These are phyloP conservation scores for Coelastrella sp. DNA, from an alignment of 139 green algal species.

Conservation along the genomic window DNA sequence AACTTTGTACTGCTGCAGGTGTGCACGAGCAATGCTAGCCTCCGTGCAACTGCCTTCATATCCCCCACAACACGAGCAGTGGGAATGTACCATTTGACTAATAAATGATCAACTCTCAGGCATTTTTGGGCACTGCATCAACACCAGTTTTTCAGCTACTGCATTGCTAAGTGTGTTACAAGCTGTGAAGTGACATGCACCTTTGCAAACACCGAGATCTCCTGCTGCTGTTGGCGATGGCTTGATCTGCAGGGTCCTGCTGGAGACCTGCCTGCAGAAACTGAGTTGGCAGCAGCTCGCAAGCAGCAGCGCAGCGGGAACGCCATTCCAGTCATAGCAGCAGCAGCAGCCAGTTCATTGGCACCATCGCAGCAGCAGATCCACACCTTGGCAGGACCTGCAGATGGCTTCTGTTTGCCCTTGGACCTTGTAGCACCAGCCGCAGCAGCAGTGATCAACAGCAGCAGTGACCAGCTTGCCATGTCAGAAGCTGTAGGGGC, in stretches of 20 bases:
- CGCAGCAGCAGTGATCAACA: neutral
- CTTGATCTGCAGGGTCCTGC: constrained; percentile 28
- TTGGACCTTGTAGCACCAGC: constrained; percentile 44
- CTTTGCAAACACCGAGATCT: no score
- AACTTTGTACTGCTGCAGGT: constrained; percentile 82
- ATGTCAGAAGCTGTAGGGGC: constrained; percentile 3
- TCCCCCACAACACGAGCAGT: neutral
- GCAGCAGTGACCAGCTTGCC: neutral
- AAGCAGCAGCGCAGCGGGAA: constrained; percentile 72
- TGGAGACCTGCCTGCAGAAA: constrained; percentile 35
- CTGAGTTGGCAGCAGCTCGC: constrained; percentile 49
- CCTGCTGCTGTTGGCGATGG: neutral
- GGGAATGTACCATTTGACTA: no score
- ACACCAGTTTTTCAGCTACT: no score
- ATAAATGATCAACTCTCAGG: no score
- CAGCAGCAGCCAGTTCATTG: constrained; percentile 1
- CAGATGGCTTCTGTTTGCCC: constrained; percentile 50
- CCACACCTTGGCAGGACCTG: constrained; percentile 51
- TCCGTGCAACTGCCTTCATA: neutral
- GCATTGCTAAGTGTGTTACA: no score
- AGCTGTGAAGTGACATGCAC: no score
- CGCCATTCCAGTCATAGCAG: constrained; percentile 71
- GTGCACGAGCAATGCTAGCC: neutral
- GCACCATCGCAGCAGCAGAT: constrained; percentile 43
- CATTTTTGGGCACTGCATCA: no score